Percentiles rank a stretch among this genome's conserved stretches.
Evolutionary conservation across 257 asterid species (phyloP).

Genomic region (Fraxinus cuspidata): DNA sequence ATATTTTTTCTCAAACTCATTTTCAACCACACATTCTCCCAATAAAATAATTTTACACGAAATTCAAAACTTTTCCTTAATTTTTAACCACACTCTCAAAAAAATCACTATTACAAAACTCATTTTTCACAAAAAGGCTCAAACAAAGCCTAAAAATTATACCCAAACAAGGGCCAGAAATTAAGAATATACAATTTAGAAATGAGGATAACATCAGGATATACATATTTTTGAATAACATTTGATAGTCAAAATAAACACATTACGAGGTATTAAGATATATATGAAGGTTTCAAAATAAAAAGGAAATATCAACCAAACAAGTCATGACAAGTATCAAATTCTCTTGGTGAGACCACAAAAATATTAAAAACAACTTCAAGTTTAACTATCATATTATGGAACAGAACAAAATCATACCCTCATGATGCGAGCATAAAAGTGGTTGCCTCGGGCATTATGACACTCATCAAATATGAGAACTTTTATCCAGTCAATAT

Average conservation of each 20-base stretch:
- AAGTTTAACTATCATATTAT: background rate
- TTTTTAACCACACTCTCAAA: no score
- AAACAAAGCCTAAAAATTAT: no score
- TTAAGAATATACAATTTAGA: no score
- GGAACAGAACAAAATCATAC: constrained; percentile 33
- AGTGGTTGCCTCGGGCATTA: constrained; percentile 68
- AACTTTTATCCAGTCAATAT: constrained; percentile 60
- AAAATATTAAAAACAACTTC: background rate
- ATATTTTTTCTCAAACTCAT: no score
- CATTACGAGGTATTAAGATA: background rate
- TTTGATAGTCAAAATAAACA: background rate
- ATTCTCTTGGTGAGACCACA: background rate
- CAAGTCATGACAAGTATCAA: background rate
- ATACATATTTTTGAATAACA: no score
- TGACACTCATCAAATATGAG: constrained; percentile 88
- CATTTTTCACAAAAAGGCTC: no score
- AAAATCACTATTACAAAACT: no score
- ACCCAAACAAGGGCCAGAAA: no score
- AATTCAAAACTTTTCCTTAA: no score
- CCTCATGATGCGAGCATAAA: constrained; percentile 76
- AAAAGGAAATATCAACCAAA: background rate
- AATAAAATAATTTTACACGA: no score
- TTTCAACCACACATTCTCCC: no score
- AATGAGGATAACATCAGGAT: no score
- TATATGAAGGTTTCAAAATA: constrained; percentile 1